Percentiles rank a stretch among this genome's conserved stretches.
phyloP scores from a whole-genome alignment of 345 rosid genomes.

The Lagerstroemia speciosa region DNA sequence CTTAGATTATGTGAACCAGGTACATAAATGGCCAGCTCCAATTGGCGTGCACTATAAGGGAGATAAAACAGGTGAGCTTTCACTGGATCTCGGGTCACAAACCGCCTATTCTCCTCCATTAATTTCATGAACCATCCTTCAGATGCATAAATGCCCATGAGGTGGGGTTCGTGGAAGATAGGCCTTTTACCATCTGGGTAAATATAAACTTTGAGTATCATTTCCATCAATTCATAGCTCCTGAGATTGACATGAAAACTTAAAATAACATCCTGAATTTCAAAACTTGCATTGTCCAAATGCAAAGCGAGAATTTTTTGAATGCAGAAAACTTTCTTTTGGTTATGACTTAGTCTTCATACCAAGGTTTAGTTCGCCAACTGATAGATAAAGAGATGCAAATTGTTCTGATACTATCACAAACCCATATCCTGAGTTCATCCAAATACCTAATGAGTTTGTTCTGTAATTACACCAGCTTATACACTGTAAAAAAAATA shows the following conservation, averaged over 20 bases:
- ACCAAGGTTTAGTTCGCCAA: too few relatives aligned
- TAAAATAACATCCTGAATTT: not conserved
- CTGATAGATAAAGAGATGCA: not conserved
- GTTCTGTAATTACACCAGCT: not conserved
- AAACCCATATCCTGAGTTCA: too few relatives aligned
- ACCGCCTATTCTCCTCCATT: conserved; percentile 61
- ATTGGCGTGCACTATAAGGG: conserved; percentile 78
- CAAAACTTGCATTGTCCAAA: not conserved
- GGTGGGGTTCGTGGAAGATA: conserved; percentile 64
- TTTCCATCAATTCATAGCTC: conserved; percentile 90
- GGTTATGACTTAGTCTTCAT: too few relatives aligned
- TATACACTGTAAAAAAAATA: not conserved
- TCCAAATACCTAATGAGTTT: not conserved
- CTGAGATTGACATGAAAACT: conserved; percentile 25
- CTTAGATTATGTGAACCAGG: conserved; percentile 60
- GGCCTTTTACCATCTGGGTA: conserved; percentile 72
- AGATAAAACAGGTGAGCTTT: conserved; percentile 85
- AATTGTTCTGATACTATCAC: not conserved
- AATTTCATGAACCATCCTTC: conserved; percentile 97
- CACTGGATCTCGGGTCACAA: conserved; percentile 64
- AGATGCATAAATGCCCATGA: conserved; percentile 78
- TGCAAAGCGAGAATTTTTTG: not conserved
- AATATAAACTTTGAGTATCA: conserved; percentile 64
- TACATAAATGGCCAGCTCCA: conserved; percentile 43
- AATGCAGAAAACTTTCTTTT: too few relatives aligned